Evolutionary conservation across 2,329 filamentous ascomycete species (phyloP).

Genomic region (Eutypella sp.): DNA sequence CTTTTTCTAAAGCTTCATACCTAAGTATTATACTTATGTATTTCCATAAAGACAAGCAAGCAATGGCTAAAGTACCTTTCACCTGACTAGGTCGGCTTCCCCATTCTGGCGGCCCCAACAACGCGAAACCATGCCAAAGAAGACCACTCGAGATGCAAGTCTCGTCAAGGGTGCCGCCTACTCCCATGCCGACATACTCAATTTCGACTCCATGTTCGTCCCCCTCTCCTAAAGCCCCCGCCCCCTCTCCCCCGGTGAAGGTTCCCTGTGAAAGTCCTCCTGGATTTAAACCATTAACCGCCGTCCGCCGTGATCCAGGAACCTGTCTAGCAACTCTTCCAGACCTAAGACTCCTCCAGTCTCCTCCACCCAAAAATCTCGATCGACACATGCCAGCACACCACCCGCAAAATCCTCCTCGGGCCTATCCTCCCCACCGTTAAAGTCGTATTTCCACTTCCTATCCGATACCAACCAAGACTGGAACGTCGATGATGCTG

Average conservation of each 20-base stretch:
- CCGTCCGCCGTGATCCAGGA: slow-evolving; percentile 48
- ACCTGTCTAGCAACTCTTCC: slow-evolving; percentile 53
- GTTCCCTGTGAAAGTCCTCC: too few relatives aligned
- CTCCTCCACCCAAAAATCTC: slow-evolving; percentile 47
- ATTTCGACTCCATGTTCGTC: slow-evolving; percentile 72
- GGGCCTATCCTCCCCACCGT: slow-evolving; percentile 56
- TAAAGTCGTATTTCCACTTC: slow-evolving; percentile 74
- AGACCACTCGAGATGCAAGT: slow-evolving; percentile 54
- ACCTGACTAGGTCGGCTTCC: slow-evolving; percentile 64
- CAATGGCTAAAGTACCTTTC: slow-evolving; percentile 4
- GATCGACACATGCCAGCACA: slow-evolving; percentile 52
- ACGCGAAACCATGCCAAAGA: slow-evolving; percentile 49
- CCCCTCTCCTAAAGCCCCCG: not conserved
- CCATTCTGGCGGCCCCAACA: slow-evolving; percentile 77
- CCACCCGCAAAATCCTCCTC: slow-evolving; percentile 47
- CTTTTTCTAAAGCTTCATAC: too few relatives aligned
- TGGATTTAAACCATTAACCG: too few relatives aligned
- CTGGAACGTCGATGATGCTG: slow-evolving; percentile 63
- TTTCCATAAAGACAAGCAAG: not conserved
- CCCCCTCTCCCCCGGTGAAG: too few relatives aligned
- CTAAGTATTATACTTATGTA: too few relatives aligned
- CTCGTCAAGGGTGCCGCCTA: slow-evolving; percentile 92
- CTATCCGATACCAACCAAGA: slow-evolving; percentile 77
- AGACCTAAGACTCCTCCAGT: slow-evolving; percentile 73
- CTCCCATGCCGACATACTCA: slow-evolving; percentile 91